phyloP scores from a whole-genome alignment of 257 asterid genomes.

The Nicotiana sylvestris region DNA sequence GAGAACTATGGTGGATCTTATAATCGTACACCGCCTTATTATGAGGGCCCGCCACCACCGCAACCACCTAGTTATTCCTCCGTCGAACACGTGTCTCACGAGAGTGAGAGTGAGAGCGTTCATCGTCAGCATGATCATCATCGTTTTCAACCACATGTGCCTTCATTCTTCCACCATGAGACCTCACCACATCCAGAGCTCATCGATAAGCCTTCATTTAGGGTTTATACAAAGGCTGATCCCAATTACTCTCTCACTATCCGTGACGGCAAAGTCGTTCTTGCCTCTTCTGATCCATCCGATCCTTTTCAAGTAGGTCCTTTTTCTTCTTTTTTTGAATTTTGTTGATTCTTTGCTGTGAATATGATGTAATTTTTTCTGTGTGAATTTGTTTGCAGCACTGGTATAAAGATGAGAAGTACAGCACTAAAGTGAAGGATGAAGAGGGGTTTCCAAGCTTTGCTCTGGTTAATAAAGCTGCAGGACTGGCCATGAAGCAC shows the following conservation, averaged over 20 bases:
- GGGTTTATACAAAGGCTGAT: slow-evolving; percentile 63
- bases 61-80: slow-evolving; percentile 5
- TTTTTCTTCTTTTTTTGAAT: neutral
- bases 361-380: neutral
- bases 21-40: slow-evolving; percentile 1
- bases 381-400: slow-evolving; percentile 36
- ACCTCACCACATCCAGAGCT: slow-evolving; percentile 22
- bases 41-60: slow-evolving; percentile 21
- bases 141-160: slow-evolving; percentile 25
- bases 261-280: slow-evolving; percentile 70
- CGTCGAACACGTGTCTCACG: slow-evolving; percentile 25
- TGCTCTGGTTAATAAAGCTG: slow-evolving; percentile 63
- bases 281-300: slow-evolving; percentile 55
- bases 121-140: slow-evolving; percentile 11
- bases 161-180: slow-evolving; percentile 27
- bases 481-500: slow-evolving; percentile 70
- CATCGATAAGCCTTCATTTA: slow-evolving; percentile 48
- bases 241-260: slow-evolving; percentile 56
- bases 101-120: slow-evolving; percentile 12
- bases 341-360: neutral
- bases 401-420: slow-evolving; percentile 67
- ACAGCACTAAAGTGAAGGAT: slow-evolving; percentile 63
- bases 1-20: slow-evolving; percentile 8
- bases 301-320: slow-evolving; percentile 58
- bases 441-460: slow-evolving; percentile 75